Evolutionary conservation across 108 stramenopile genomes (phyloP).

Genomic region (Cylindrotheca fusiformis): DNA sequence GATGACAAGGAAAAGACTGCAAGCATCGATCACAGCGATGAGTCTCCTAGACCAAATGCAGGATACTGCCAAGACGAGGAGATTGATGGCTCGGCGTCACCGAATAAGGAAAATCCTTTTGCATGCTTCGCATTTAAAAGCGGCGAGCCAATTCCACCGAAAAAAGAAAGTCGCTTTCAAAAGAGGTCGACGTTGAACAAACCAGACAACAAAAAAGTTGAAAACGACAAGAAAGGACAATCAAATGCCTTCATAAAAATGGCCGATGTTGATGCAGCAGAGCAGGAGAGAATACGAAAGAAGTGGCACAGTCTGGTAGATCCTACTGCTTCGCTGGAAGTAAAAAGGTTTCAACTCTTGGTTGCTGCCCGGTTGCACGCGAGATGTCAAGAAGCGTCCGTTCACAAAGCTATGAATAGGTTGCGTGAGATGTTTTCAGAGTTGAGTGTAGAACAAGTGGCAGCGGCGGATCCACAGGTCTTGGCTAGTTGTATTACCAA

Average conservation of each 20-base stretch:
- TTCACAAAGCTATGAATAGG: conserved; percentile 49
- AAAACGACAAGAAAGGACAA: conserved; percentile 13
- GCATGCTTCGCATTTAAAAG: background rate
- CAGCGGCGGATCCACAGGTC: conserved; percentile 39
- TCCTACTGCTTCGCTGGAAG: conserved; percentile 46
- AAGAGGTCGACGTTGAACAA: conserved; percentile 1
- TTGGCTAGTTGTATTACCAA: conserved; percentile 48
- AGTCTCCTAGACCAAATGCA: too few relatives aligned
- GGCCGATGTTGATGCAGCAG: conserved; percentile 15
- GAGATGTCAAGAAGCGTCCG: conserved; percentile 57
- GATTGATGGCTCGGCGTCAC: too few relatives aligned
- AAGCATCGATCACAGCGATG: too few relatives aligned
- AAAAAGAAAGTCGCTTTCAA: background rate
- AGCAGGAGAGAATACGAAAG: conserved; percentile 26
- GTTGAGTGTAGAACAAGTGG: conserved; percentile 35
- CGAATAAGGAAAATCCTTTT: background rate
- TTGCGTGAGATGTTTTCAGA: conserved; percentile 32
- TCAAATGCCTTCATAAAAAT: conserved; percentile 11
- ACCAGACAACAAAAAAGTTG: background rate
- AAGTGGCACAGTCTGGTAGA: conserved; percentile 70
- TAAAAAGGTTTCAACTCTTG: conserved; percentile 57
- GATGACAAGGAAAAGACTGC: too few relatives aligned
- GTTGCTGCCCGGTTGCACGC: conserved; percentile 72
- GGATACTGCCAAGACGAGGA: too few relatives aligned
- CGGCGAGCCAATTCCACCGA: background rate